Evolutionary conservation across 2,329 filamentous ascomycete species (phyloP).

Genomic region (Sarocladiaceae sp.): DNA sequence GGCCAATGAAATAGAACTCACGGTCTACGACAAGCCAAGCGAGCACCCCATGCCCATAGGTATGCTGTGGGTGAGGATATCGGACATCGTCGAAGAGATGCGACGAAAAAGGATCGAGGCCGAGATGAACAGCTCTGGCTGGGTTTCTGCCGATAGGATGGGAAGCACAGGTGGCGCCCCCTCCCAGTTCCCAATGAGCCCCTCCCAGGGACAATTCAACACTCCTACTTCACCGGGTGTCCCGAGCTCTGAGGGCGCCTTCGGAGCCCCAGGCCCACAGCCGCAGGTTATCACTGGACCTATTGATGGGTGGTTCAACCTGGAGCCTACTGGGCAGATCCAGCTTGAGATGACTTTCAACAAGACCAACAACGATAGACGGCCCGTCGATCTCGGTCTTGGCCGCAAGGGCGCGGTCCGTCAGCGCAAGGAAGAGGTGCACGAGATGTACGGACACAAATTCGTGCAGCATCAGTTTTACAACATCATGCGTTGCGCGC

Average conservation of each 20-base stretch:
- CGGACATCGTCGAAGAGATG: slow-evolving; percentile 96
- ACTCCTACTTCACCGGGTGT: slow-evolving; percentile 29
- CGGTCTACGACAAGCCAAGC: slow-evolving; percentile 91
- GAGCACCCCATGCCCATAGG: slow-evolving; percentile 91
- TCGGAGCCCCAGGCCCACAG: slow-evolving; percentile 33
- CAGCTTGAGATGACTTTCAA: slow-evolving; percentile 87
- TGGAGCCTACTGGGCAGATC: slow-evolving; percentile 91
- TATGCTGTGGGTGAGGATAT: slow-evolving; percentile 93
- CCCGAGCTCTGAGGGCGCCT: slow-evolving; percentile 29
- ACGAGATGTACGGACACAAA: slow-evolving; percentile 99
- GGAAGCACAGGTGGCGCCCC: slow-evolving; percentile 50
- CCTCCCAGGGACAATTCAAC: slow-evolving; percentile 35
- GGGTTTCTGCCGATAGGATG: slow-evolving; percentile 98
- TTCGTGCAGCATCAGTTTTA: slow-evolving; percentile 99
- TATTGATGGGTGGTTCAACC: slow-evolving; percentile 94
- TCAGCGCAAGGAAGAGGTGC: slow-evolving; percentile 95
- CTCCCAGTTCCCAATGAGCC: slow-evolving; percentile 56
- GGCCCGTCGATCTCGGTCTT: slow-evolving; percentile 82
- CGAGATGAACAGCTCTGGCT: slow-evolving; percentile 89
- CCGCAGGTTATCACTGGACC: slow-evolving; percentile 53
- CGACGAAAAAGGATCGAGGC: slow-evolving; percentile 95
- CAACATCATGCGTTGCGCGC: slow-evolving; percentile 99
- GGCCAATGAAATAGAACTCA: slow-evolving; percentile 96
- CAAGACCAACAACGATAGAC: slow-evolving; percentile 81
- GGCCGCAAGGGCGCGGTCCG: slow-evolving; percentile 94